These are phyloP conservation scores for Nakazawaea peltata DNA, from an alignment of 805 yeast species.

Conservation along the genomic window DNA sequence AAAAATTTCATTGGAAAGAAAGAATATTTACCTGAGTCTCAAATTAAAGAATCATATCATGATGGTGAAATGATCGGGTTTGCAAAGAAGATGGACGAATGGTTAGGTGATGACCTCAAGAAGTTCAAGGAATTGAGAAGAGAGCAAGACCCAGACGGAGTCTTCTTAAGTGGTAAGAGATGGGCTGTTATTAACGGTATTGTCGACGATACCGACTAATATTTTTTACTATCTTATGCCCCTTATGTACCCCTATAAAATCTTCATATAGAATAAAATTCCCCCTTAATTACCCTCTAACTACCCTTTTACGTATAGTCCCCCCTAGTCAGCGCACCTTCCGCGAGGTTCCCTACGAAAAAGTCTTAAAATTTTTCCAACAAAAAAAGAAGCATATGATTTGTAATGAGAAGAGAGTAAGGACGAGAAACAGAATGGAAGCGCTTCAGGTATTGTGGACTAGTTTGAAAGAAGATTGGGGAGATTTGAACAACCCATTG, in stretches of 20 bases:
- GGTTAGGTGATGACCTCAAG: constrained; percentile 71
- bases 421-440: too few relatives aligned
- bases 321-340: too few relatives aligned
- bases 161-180: constrained; percentile 65
- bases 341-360: too few relatives aligned
- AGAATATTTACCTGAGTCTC: constrained; percentile 15
- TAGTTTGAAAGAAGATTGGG: constrained; percentile 30
- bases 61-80: constrained; percentile 79
- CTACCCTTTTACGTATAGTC: not conserved
- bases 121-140: constrained; percentile 56
- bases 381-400: not conserved
- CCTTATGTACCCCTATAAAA: too few relatives aligned
- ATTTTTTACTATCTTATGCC: too few relatives aligned
- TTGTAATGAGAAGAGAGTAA: too few relatives aligned
- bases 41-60: constrained; percentile 22
- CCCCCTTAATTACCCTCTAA: too few relatives aligned
- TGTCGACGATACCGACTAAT: constrained; percentile 21
- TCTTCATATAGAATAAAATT: too few relatives aligned
- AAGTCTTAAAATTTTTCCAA: not conserved
- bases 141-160: constrained; percentile 71
- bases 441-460: too few relatives aligned
- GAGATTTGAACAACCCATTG: constrained; percentile 57
- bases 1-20: constrained; percentile 74
- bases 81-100: constrained; percentile 54
- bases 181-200: constrained; percentile 86